These are phyloP conservation scores for Hordeum pubiflorum DNA, from an alignment of 202 grass and related monocot species.

Conservation along the genomic window DNA sequence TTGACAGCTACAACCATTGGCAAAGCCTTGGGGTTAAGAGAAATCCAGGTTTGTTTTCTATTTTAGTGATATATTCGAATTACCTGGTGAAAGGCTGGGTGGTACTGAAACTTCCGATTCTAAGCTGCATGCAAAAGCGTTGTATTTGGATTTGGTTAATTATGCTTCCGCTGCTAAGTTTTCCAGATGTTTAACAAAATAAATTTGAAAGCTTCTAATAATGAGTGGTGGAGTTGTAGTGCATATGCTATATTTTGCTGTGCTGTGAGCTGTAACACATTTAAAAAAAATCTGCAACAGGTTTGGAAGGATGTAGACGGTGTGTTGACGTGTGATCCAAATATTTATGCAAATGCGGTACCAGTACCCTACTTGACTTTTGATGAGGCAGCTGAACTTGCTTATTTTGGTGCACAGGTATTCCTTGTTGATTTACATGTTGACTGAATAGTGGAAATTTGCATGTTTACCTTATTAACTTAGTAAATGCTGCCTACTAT, in stretches of 20 bases:
- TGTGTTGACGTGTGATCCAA: slow-evolving; percentile 93
- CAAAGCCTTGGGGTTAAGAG: slow-evolving; percentile 87
- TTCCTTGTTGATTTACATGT: neutral
- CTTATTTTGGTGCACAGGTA: slow-evolving; percentile 97
- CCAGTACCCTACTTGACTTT: slow-evolving; percentile 93
- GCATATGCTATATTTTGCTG: neutral
- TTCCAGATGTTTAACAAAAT: neutral
- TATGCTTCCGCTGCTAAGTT: neutral
- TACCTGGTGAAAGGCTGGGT: neutral
- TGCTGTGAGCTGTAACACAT: neutral
- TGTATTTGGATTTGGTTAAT: slow-evolving; percentile 2
- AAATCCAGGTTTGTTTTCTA: slow-evolving; percentile 70
- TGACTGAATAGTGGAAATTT: neutral
- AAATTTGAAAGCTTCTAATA: neutral
- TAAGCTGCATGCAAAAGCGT: neutral
- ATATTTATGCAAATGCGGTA: slow-evolving; percentile 73
- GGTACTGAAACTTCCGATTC: neutral
- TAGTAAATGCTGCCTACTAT: neutral
- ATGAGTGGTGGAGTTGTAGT: neutral
- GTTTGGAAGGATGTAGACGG: slow-evolving; percentile 99
- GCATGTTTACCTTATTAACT: neutral
- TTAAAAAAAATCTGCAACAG: slow-evolving; percentile 23
- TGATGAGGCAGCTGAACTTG: slow-evolving; percentile 98
- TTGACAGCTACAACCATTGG: slow-evolving; percentile 93
- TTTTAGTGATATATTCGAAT: neutral